Evolutionary conservation across 164 flowering plant genomes (phyloP), one percentile per base, ranked within the genome.

Genomic region (Vitis rupestris): DNA sequence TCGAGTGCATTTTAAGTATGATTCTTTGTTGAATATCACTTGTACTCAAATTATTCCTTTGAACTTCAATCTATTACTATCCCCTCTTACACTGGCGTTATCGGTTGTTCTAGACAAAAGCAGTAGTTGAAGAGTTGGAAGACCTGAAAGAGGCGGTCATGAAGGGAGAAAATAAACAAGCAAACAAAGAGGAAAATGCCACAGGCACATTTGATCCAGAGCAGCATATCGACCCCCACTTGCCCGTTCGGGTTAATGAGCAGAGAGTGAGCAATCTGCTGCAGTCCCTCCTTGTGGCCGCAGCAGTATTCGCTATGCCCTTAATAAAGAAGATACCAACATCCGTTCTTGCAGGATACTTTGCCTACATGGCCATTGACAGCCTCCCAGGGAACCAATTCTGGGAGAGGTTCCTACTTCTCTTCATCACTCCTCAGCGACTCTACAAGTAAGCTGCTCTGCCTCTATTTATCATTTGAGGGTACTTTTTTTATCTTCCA

Each of bases 271-370:
- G 87, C 78, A 84, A 84, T 72, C 76, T 84, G 29, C 44, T 84
- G 50, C 87, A 84, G 67, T 82, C 87, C 19, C 65, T 84, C 10
- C 72, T 84, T 27, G 82, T 84, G 30, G 87, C 75, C 61, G 70
- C 66, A n/a, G 74, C 82, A 16, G 72, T 84, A 1, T 75, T 58
- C 54, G 87, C 83, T 0, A 76, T 82, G 78, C 83, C 85, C 7
- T 49, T 64, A 16, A 72, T 82, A 51, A 78, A 76, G 68, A 59
- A 50, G 76, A 83, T 85, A 19, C 89, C 89, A 0, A 83, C 84
- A n/a, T 85, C 89, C 29, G 86, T 85, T 68, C 81, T 85, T 4
- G 83, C 85, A 87, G 89, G 89, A 17, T 86, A 86, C 57, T 86
- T 86, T 55, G 81, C 83, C 30, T 84, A 78, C 65, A 84, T 84